These are phyloP conservation scores for Calonectria pseudoreteaudii DNA, from an alignment of 2,329 filamentous ascomycete genomes.

Conservation along the genomic window DNA sequence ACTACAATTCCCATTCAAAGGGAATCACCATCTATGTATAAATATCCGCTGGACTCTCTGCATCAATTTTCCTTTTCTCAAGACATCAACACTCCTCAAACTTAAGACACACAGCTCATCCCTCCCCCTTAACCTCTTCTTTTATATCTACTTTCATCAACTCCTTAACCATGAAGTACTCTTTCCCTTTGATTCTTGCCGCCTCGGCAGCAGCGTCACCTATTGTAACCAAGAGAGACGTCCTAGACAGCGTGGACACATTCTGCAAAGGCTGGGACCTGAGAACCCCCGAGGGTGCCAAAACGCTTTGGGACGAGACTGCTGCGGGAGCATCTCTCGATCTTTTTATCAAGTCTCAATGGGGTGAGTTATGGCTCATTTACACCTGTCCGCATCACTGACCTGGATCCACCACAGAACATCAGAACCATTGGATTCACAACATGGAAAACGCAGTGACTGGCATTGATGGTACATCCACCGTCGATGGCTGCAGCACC, in stretches of 20 bases:
- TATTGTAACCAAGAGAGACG: background rate
- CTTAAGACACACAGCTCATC: background rate
- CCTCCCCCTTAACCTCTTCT: background rate
- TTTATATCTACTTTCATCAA: background rate
- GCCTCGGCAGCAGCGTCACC: background rate
- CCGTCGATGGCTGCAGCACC: background rate
- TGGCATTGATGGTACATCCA: background rate
- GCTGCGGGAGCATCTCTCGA: background rate
- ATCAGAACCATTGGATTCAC: background rate
- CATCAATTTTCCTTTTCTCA: background rate
- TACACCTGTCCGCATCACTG: too few species aligned
- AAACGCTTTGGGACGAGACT: background rate
- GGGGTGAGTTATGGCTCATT: background rate
- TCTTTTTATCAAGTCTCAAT: background rate
- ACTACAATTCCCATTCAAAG: background rate
- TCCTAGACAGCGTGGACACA: background rate
- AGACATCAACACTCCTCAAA: background rate
- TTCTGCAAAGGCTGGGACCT: background rate
- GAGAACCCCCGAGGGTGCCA: background rate
- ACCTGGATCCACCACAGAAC: background rate
- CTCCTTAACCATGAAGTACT: background rate
- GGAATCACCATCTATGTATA: background rate
- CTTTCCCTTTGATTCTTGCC: background rate
- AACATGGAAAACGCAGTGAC: background rate
- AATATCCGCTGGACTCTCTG: background rate